Conservation (phyloP, 306 rosid species). For the Casuarina glauca region DNA sequence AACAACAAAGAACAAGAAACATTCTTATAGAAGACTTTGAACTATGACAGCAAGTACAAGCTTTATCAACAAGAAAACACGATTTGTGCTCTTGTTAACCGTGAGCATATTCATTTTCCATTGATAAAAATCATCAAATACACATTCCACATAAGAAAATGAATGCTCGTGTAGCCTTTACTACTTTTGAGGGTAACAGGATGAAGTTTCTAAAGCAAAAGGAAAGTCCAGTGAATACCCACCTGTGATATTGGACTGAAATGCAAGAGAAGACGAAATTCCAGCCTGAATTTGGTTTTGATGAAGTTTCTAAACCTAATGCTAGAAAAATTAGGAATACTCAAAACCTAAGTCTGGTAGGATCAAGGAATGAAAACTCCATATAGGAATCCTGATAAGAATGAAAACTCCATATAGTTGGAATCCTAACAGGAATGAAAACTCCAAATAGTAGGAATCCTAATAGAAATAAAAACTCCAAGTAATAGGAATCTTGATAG, state of each 20-base stretch:
- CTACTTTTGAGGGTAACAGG: background rate
- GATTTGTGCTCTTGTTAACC: background rate
- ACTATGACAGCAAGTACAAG: background rate
- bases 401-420: too few species aligned
- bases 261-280: background rate
- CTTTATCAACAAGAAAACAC: background rate
- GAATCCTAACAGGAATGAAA: too few species aligned
- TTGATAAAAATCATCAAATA: background rate
- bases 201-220: background rate
- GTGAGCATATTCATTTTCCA: background rate
- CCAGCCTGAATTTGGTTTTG: background rate
- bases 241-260: background rate
- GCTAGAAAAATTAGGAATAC: too few species aligned
- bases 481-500: too few species aligned
- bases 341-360: too few species aligned
- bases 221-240: background rate
- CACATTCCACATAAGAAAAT: background rate
- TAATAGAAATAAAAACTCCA: too few species aligned
- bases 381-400: too few species aligned
- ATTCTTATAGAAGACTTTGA: background rate
- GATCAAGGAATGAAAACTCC: too few species aligned
- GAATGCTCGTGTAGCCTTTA: background rate
- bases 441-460: too few species aligned
- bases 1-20: background rate
- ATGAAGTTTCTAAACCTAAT: too few species aligned